Evolutionary conservation across 441 rosid species (phyloP).

Genomic region (Pelargonium fulgidum): DNA sequence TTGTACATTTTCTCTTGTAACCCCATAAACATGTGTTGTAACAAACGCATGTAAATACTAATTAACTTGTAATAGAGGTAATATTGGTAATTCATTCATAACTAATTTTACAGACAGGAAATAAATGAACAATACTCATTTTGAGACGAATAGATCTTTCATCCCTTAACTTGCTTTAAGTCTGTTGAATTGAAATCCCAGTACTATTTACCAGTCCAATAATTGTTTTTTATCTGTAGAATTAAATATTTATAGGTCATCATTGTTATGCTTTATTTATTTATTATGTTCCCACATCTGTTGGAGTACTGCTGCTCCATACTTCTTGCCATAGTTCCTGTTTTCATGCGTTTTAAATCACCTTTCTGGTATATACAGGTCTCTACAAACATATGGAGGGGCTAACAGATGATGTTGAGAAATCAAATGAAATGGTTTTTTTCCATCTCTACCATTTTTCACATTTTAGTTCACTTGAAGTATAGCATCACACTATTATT

Average conservation of each 20-base stretch:
- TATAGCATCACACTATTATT: not conserved
- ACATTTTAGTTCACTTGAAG: not conserved
- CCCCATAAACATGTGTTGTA: too few relatives aligned
- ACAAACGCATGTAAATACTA: too few relatives aligned
- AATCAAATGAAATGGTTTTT: conserved; percentile 76
- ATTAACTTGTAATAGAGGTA: too few relatives aligned
- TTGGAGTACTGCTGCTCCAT: not conserved
- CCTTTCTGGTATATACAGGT: conserved; percentile 39
- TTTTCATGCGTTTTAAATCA: conserved; percentile 12
- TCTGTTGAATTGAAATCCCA: not conserved
- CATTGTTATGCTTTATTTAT: not conserved
- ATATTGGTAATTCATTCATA: too few relatives aligned
- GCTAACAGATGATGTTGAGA: conserved; percentile 69
- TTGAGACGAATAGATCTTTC: too few relatives aligned
- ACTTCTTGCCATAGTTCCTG: not conserved
- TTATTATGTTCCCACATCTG: not conserved
- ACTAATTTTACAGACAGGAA: too few relatives aligned
- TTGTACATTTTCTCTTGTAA: too few relatives aligned
- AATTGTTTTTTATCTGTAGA: not conserved
- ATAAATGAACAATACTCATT: too few relatives aligned
- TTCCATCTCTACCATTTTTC: conserved; percentile 9
- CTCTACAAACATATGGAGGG: conserved; percentile 72
- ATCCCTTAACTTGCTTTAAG: not conserved
- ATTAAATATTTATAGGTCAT: not conserved
- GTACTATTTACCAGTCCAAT: not conserved